phyloP scores from a whole-genome alignment of 164 flowering plant species.

The Chimonanthus salicifolius region DNA sequence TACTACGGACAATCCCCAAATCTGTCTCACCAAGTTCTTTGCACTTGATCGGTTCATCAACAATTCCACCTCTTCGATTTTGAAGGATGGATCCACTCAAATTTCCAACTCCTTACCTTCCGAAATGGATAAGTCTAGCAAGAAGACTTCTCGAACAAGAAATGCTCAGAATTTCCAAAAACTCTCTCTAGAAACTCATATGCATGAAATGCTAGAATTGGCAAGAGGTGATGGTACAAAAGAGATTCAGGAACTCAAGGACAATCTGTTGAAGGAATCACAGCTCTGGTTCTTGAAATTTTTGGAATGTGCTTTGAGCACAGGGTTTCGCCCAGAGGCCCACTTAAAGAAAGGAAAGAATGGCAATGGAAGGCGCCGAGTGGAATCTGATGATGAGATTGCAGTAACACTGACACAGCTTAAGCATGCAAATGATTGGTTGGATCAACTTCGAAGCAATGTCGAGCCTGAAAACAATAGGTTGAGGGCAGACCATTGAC shows the following conservation, averaged over 20 bases:
- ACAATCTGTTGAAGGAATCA: slow-evolving; percentile 44
- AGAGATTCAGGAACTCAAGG: slow-evolving; percentile 46
- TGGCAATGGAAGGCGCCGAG: slow-evolving; percentile 12
- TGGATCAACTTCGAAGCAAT: slow-evolving; percentile 39
- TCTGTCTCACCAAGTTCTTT: slow-evolving; percentile 58
- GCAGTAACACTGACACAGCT: slow-evolving; percentile 69
- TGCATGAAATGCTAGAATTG: slow-evolving; percentile 66
- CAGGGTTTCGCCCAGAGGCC: slow-evolving; percentile 32
- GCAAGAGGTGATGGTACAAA: slow-evolving; percentile 50
- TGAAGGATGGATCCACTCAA: slow-evolving; percentile 26
- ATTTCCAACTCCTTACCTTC: slow-evolving; percentile 11
- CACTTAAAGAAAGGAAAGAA: slow-evolving; percentile 45
- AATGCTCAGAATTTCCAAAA: slow-evolving; percentile 26
- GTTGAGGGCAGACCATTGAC: slow-evolving; percentile 37
- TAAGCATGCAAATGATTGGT: slow-evolving; percentile 78
- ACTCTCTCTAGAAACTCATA: slow-evolving; percentile 29
- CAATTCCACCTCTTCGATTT: slow-evolving; percentile 23
- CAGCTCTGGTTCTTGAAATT: slow-evolving; percentile 69
- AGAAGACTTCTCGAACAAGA: slow-evolving; percentile 17
- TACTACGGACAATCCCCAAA: slow-evolving; percentile 51
- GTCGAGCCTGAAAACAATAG: slow-evolving; percentile 29
- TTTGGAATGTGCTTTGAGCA: slow-evolving; percentile 59
- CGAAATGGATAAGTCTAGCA: slow-evolving; percentile 31
- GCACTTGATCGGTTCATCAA: slow-evolving; percentile 53
- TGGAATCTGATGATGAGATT: slow-evolving; percentile 49